A percentile compares a stretch with the other conserved stretches of the same genome.
phyloP scores from a whole-genome alignment of 192 early-diverging fungal species.

The Podila epicladia region DNA sequence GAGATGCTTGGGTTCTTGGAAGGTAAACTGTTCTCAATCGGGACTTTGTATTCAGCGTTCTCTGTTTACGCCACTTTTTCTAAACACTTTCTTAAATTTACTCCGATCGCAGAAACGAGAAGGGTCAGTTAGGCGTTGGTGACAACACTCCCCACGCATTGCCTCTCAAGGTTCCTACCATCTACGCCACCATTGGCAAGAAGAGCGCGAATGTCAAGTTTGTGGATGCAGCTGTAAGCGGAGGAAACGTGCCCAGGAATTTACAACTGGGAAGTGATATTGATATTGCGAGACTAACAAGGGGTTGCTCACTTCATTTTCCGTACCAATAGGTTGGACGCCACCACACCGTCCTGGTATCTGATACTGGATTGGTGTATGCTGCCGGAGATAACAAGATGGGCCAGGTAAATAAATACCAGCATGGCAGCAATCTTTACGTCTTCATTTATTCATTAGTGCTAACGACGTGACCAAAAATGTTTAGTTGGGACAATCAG shows the following conservation, averaged over 20 bases:
- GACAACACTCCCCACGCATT: conserved; percentile 30
- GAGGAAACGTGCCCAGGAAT: not conserved
- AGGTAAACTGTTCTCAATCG: conserved; percentile 7
- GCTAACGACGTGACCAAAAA: not conserved
- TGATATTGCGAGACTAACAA: not conserved
- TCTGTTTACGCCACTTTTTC: too few species aligned
- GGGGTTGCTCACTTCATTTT: not conserved
- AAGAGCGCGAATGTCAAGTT: conserved; percentile 49
- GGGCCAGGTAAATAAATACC: conserved; percentile 48
- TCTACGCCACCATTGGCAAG: conserved; percentile 29
- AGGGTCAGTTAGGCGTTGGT: conserved; percentile 55
- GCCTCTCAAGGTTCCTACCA: conserved; percentile 54
- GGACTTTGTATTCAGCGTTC: too few species aligned
- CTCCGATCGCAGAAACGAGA: conserved; percentile 44
- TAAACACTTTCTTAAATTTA: not conserved
- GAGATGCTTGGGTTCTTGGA: conserved; percentile 56
- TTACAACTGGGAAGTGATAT: too few species aligned
- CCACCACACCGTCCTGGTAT: conserved; percentile 57
- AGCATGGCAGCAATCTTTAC: not conserved
- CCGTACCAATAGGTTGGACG: conserved; percentile 30
- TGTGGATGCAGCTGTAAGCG: conserved; percentile 49
- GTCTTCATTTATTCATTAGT: too few species aligned
- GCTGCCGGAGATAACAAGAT: conserved; percentile 58
- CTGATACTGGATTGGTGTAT: conserved; percentile 56
- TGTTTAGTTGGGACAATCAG: conserved; percentile 41